Percentiles rank a stretch among this genome's conserved stretches.
phyloP scores from a whole-genome alignment of 2,329 filamentous ascomycete species.

The Didymella sp. region DNA sequence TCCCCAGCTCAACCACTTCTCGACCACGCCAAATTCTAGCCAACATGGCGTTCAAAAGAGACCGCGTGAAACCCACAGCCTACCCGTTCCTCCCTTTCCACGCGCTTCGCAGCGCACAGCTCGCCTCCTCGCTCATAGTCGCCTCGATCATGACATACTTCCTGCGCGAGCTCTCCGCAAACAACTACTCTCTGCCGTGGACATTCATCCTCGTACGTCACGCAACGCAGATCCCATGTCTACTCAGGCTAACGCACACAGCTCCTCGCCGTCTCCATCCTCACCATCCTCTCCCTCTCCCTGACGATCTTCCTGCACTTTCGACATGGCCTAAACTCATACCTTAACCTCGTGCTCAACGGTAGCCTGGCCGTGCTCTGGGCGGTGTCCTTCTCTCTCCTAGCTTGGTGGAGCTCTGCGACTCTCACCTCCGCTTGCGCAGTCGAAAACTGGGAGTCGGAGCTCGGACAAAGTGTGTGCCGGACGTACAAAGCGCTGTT shows the following conservation, averaged over 20 bases:
- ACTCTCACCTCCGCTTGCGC: constrained; percentile 62
- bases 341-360: constrained; percentile 60
- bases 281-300: constrained; percentile 58
- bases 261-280: constrained; percentile 60
- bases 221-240: background rate
- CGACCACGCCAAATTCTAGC: background rate
- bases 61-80: constrained; percentile 49
- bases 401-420: constrained; percentile 61
- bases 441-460: constrained; percentile 59
- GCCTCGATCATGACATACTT: constrained; percentile 63
- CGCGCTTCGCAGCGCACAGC: constrained; percentile 50
- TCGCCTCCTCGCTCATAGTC: constrained; percentile 58
- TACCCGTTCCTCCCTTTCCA: constrained; percentile 56
- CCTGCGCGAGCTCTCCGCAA: constrained; percentile 60
- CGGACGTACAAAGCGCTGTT: constrained; percentile 67
- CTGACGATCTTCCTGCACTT: constrained; percentile 60
- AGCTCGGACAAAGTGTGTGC: constrained; percentile 63
- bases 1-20: background rate
- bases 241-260: constrained; percentile 34
- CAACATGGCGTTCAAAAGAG: constrained; percentile 27
- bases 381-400: constrained; percentile 59
- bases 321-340: constrained; percentile 60
- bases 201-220: constrained; percentile 63
- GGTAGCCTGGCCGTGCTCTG: constrained; percentile 58
- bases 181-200: constrained; percentile 63